Evolutionary conservation across 129 eudicot species (phyloP).

Genomic region (Sambucus nigra): DNA sequence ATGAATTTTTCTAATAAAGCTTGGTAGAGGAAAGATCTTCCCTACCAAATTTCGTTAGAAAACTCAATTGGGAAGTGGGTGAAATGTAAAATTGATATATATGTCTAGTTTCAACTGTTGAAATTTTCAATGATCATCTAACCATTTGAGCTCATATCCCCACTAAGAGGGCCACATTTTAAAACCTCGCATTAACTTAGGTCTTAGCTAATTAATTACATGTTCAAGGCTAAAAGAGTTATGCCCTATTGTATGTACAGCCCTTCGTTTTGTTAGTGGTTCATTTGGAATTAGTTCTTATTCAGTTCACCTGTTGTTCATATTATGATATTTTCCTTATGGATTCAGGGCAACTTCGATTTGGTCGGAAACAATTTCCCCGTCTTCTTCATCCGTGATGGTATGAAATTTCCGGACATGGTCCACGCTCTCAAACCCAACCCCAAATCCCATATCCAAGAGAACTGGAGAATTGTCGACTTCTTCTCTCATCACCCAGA

Average conservation of each 20-base stretch:
- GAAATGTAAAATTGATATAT: too few species aligned
- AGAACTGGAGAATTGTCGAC: conserved; percentile 77
- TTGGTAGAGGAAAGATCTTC: too few species aligned
- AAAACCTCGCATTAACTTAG: too few species aligned
- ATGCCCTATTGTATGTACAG: not conserved
- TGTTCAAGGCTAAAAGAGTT: not conserved
- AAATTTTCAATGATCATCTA: too few species aligned
- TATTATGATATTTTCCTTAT: not conserved
- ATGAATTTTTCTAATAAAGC: too few species aligned
- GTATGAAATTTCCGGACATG: conserved; percentile 87
- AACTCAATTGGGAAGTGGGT: too few species aligned
- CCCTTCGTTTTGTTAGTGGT: not conserved
- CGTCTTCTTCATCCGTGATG: conserved; percentile 64
- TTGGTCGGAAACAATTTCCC: conserved; percentile 92
- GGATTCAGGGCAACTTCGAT: conserved; percentile 67
- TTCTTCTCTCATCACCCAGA: conserved; percentile 79
- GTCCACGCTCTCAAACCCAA: conserved; percentile 77
- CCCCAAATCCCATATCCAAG: conserved; percentile 84
- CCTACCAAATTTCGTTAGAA: too few species aligned
- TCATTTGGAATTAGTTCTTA: not conserved
- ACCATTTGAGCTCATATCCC: too few species aligned
- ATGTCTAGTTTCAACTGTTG: too few species aligned
- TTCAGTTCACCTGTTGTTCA: conserved; percentile 5
- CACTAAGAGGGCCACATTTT: too few species aligned
- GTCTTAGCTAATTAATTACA: too few species aligned